Conservation (phyloP, 2,329 filamentous ascomycete species). For the Juglanconis oblonga region DNA sequence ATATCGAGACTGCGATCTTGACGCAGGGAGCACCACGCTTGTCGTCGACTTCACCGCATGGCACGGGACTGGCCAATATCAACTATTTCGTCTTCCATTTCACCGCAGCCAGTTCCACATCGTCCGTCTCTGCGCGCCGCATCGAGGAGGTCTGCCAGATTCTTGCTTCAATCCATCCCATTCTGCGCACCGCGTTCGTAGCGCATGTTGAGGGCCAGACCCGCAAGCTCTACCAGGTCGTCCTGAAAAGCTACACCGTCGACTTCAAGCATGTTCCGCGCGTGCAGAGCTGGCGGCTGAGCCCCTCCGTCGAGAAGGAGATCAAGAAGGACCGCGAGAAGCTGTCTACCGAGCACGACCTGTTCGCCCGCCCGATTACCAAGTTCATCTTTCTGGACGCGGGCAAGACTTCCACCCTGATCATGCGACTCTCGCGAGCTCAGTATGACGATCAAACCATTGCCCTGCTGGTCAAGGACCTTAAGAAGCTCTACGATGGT, state of each 20-base stretch:
- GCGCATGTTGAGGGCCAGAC: conserved; percentile 31
- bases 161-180: conserved; percentile 43
- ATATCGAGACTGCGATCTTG: conserved; percentile 45
- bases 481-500: conserved; percentile 44
- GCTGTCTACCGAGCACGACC: conserved; percentile 26
- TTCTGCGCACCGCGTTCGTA: conserved; percentile 54
- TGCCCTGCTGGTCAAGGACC: conserved; percentile 45
- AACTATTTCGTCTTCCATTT: conserved; percentile 48
- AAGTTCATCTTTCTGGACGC: conserved; percentile 50
- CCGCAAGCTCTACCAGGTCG: conserved; percentile 46
- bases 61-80: conserved; percentile 41
- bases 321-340: conserved; percentile 40
- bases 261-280: conserved; percentile 43
- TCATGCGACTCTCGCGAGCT: conserved; percentile 46
- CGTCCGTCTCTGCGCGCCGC: conserved; percentile 14
- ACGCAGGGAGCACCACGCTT: conserved; percentile 12
- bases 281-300: conserved; percentile 35
- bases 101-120: conserved; percentile 28
- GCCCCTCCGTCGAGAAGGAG: conserved; percentile 36
- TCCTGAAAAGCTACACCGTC: conserved; percentile 39
- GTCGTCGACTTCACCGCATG: conserved; percentile 2
- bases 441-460: conserved; percentile 48
- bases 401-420: conserved; percentile 43
- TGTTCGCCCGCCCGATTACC: conserved; percentile 43
- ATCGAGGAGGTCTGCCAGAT: conserved; percentile 45